Evolutionary conservation across 2,329 filamentous ascomycete species (phyloP).

Genomic region (Leptosphaerulina australis): DNA sequence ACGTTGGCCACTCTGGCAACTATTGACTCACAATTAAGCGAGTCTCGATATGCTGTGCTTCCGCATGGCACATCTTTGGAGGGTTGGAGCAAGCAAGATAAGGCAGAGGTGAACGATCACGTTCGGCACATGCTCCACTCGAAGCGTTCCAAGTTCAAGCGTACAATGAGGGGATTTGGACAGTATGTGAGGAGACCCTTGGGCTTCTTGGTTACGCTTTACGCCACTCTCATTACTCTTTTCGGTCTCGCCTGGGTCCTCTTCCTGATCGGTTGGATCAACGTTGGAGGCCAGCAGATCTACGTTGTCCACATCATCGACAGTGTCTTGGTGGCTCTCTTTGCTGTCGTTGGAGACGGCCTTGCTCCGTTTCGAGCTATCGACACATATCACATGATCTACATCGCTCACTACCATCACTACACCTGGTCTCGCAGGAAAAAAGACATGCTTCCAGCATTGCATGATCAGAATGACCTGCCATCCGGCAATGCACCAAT

Average conservation of each 20-base stretch:
- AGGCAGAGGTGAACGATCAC: conserved; percentile 79
- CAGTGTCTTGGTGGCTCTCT: conserved; percentile 65
- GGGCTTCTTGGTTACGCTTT: conserved; percentile 82
- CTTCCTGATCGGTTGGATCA: conserved; percentile 90
- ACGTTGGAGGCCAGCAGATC: conserved; percentile 72
- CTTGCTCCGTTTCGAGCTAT: conserved; percentile 74
- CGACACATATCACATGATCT: conserved; percentile 88
- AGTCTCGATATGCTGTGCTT: conserved; percentile 77
- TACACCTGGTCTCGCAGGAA: conserved; percentile 69
- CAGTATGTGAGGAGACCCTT: conserved; percentile 79
- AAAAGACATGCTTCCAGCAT: conserved; percentile 64
- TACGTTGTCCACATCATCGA: conserved; percentile 64
- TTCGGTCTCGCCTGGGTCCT: conserved; percentile 89
- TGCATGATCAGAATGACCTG: conserved; percentile 73
- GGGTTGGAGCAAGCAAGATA: conserved; percentile 76
- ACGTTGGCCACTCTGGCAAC: conserved; percentile 56
- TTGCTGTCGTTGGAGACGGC: conserved; percentile 67
- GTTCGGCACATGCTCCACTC: conserved; percentile 89
- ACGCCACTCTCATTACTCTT: conserved; percentile 79
- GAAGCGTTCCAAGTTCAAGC: conserved; percentile 77
- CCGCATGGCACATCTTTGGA: conserved; percentile 74
- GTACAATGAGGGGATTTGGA: conserved; percentile 77
- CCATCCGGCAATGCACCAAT: conserved; percentile 57
- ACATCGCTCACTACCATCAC: conserved; percentile 74
- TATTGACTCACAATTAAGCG: conserved; percentile 70